Evolutionary conservation across 1,284 basidiomycete genomes (phyloP).

Genomic region (Moniliophthora roreri): DNA sequence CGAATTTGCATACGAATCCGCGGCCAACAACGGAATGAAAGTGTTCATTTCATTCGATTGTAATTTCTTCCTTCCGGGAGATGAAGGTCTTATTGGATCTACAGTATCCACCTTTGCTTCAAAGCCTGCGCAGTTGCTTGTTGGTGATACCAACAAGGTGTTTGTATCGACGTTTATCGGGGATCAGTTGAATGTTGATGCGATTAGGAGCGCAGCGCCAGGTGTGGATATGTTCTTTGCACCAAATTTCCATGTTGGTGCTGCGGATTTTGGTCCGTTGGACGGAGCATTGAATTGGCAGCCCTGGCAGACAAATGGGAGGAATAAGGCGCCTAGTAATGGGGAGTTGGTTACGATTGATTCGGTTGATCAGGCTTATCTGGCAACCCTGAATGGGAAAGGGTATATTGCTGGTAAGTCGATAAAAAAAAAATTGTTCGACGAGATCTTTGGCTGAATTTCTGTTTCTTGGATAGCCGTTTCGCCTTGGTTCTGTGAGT

Average conservation of each 20-base stretch:
- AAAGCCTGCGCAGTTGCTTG: conserved; percentile 18
- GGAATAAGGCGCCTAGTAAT: conserved; percentile 22
- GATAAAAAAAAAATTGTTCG: not conserved
- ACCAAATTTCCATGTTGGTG: conserved; percentile 22
- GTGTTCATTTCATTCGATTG: conserved; percentile 35
- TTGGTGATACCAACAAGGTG: conserved; percentile 11
- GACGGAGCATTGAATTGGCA: conserved; percentile 25
- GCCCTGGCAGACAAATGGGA: conserved; percentile 21
- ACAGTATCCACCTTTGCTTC: conserved; percentile 22
- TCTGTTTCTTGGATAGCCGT: conserved; percentile 12
- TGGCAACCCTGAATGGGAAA: not conserved
- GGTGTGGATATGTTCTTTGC: conserved; percentile 18
- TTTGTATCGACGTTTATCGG: conserved; percentile 21
- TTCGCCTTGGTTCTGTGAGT: not conserved
- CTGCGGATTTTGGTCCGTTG: conserved; percentile 16
- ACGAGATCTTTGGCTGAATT: conserved; percentile 6
- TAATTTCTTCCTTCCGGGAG: conserved; percentile 20
- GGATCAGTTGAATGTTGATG: conserved; percentile 18
- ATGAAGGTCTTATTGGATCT: conserved; percentile 15
- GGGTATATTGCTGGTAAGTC: conserved; percentile 4
- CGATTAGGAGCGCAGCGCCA: conserved; percentile 14
- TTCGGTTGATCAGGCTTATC: not conserved
- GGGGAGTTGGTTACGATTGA: not conserved
- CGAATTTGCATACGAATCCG: conserved; percentile 28
- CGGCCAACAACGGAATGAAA: conserved; percentile 29